Evolutionary conservation across 345 rosid genomes (phyloP).

Genomic region (Lepidium africanum): DNA sequence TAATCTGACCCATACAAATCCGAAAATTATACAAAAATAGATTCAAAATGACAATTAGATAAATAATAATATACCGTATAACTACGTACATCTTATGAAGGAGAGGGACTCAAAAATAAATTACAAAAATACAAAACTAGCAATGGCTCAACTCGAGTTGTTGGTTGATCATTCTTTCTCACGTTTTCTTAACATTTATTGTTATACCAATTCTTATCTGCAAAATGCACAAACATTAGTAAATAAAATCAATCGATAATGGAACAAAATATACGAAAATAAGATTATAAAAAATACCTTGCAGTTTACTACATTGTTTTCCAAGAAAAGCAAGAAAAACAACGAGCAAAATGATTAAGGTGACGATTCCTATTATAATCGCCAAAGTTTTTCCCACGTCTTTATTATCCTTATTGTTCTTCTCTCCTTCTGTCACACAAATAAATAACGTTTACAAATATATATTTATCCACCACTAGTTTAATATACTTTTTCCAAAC

Average conservation of each 20-base stretch:
- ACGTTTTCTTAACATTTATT: background rate
- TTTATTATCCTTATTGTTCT: constrained; percentile 28
- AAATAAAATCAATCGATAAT: background rate
- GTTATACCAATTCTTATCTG: constrained; percentile 15
- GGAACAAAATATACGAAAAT: background rate
- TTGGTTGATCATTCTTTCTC: background rate
- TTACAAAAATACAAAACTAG: constrained; percentile 13
- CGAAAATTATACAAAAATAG: constrained; percentile 7
- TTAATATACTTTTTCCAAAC: background rate
- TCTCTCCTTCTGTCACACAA: background rate
- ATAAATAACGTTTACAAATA: background rate
- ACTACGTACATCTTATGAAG: constrained; percentile 5
- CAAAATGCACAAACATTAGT: background rate
- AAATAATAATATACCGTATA: background rate
- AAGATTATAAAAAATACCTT: constrained; percentile 30
- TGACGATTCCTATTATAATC: constrained; percentile 73
- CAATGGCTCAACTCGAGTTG: constrained; percentile 2
- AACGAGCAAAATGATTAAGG: constrained; percentile 64
- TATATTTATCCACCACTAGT: background rate
- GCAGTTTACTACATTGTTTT: constrained; percentile 42
- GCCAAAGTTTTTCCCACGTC: constrained; percentile 71
- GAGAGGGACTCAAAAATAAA: background rate
- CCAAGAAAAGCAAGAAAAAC: constrained; percentile 60
- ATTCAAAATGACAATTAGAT: background rate
- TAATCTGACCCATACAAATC: background rate